Evolutionary conservation across 2,329 filamentous ascomycete species (phyloP), one percentile per base, ranked within the genome.

Genomic region (Colletotrichum paranaense): DNA sequence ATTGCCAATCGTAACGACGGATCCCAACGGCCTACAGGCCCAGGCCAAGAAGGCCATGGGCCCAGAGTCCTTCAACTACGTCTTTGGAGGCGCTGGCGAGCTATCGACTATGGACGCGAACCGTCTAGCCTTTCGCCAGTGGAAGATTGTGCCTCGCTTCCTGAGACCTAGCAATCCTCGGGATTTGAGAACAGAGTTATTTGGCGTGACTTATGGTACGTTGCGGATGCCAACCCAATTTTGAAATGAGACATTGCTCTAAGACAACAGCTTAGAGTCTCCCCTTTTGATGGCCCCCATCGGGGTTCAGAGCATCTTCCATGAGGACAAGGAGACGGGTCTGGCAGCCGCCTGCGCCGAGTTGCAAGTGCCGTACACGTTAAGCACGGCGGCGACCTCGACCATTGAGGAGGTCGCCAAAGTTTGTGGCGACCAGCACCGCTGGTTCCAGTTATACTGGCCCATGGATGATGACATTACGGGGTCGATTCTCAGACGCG

Each of bases 361-460:
- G 16, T 83, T 91, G 1, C 84, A 87, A 1, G 85, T 95, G 0
- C 92, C 93, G 0, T 94, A 91, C 80, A 91, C 91, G 65, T 83
- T 94, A 62, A 92, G 88, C 73, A 94, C 92, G 1, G 92, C 92
- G 1, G 87, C 90, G 3, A 85, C 88, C 2, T 86, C 87, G 38
- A 88, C 88, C 1, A 92, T 94, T 71, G 92, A 94, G 79, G 89
- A 94, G 62, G 88, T 94, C 0, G 91, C 90, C 0, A 78, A 84
- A 8, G 90, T 90, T 0, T 90, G 87, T 63, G 88, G 88, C 0
- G 82, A 88, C 5, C 89, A 89, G 0, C 84, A 87, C 38, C 84
- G 92, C 12, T 95, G 92, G 92, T 95, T 88, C 79, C 93, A 95
- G 79, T 87, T 95, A 0, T 95, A 95, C 82, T 94, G 92, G 91